phyloP scores from a whole-genome alignment of 140 eudicot species.

The Bidens hawaiensis region DNA sequence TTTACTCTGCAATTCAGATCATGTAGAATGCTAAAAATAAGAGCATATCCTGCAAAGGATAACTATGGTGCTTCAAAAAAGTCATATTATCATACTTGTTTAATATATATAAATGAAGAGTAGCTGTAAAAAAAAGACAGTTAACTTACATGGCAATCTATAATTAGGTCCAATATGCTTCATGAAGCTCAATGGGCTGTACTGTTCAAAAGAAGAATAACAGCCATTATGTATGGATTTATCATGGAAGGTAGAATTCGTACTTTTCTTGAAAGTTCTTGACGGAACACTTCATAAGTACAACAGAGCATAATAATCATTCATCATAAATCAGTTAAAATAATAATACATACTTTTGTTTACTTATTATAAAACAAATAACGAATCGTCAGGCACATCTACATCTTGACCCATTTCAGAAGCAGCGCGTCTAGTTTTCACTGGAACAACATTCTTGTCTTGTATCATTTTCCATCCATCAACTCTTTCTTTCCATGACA shows the following conservation, averaged over 20 bases:
- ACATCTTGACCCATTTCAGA: constrained; percentile 94
- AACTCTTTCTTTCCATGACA: constrained; percentile 98
- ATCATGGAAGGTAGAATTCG: constrained; percentile 83
- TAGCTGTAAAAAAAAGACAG: no score
- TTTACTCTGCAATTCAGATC: no score
- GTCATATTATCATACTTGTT: no score
- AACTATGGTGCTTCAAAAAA: no score
- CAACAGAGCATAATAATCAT: constrained; percentile 8
- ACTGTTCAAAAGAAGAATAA: constrained; percentile 80
- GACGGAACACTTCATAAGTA: constrained; percentile 65
- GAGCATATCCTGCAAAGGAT: no score
- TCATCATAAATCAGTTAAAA: neutral
- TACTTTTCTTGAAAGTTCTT: constrained; percentile 96
- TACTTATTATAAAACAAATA: constrained; percentile 18
- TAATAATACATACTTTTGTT: neutral
- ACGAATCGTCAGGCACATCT: constrained; percentile 70
- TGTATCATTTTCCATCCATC: constrained; percentile 99
- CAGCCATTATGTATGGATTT: constrained; percentile 96
- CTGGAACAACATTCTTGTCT: constrained; percentile 67
- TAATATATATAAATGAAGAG: no score
- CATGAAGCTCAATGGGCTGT: no score
- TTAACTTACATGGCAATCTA: no score
- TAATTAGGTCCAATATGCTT: no score
- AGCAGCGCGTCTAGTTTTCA: constrained; percentile 77
- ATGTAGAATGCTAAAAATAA: no score